Percentiles rank a stretch among this genome's conserved stretches.
phyloP scores from a whole-genome alignment of 1,284 basidiomycete species.

The Ustilago vetiveriae region DNA sequence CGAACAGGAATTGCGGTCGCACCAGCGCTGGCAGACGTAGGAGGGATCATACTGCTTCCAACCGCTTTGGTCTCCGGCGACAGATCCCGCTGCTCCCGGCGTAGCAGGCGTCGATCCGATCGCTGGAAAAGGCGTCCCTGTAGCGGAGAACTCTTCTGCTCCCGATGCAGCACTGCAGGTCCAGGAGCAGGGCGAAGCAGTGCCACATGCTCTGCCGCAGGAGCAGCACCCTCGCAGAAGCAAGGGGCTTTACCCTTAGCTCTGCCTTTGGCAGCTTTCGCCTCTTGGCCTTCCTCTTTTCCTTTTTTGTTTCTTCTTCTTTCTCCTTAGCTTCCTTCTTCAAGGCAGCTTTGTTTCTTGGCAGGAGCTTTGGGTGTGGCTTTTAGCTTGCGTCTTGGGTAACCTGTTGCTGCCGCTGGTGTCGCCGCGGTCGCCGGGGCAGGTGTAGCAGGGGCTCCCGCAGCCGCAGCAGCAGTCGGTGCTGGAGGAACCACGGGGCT shows the following conservation, averaged over 20 bases:
- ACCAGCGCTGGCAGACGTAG: not conserved
- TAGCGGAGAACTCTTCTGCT: no score
- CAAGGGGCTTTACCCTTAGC: constrained; percentile 19
- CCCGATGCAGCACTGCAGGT: constrained; percentile 4
- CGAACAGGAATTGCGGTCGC: not conserved
- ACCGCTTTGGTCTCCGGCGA: not conserved
- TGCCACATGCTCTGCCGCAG: no score
- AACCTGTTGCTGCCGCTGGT: constrained; percentile 3
- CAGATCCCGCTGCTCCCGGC: not conserved
- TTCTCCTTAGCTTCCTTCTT: constrained; percentile 45
- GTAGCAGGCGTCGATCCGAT: constrained; percentile 9
- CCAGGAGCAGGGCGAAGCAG: constrained; percentile 23
- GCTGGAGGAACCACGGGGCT: constrained; percentile 18
- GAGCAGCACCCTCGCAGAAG: constrained; percentile 16
- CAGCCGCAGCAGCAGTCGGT: constrained; percentile 8
- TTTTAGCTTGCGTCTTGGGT: constrained; percentile 22
- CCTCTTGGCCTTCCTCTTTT: constrained; percentile 27
- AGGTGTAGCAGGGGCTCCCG: constrained; percentile 1
- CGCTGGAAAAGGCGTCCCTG: constrained; percentile 5
- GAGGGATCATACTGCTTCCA: not conserved
- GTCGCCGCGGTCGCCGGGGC: no score
- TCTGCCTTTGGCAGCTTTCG: constrained; percentile 14
- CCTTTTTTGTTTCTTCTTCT: constrained; percentile 33
- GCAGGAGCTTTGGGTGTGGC: constrained; percentile 30
- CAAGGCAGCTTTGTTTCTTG: constrained; percentile 31